phyloP scores from a whole-genome alignment of 306 rosid species.

The Quercus bicolor region DNA sequence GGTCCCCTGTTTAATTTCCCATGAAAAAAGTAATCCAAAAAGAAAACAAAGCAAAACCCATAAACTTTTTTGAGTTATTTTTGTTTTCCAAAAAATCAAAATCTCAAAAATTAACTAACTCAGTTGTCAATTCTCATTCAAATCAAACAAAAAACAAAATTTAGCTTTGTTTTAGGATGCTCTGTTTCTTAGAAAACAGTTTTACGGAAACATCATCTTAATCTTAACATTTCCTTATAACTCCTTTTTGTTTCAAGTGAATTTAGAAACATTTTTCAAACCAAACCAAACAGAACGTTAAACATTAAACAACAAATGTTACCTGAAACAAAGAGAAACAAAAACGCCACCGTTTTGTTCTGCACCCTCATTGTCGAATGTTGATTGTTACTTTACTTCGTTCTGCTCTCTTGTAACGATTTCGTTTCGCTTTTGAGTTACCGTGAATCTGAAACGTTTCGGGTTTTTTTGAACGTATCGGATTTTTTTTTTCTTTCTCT shows the following conservation, averaged over 20 bases:
- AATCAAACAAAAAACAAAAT: too few species aligned
- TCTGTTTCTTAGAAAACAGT: too few species aligned
- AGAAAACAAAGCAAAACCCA: neutral
- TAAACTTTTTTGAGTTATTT: neutral
- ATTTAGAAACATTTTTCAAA: neutral
- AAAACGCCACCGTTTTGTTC: conserved; percentile 23
- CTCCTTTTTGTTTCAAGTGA: too few species aligned
- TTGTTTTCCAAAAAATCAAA: neutral
- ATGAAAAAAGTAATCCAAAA: neutral
- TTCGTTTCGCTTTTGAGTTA: neutral
- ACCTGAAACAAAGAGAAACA: conserved; percentile 39
- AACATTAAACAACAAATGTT: neutral
- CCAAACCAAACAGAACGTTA: neutral
- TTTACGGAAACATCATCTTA: too few species aligned
- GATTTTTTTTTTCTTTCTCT: neutral
- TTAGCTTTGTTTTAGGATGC: too few species aligned
- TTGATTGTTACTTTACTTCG: neutral
- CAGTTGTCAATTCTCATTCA: too few species aligned
- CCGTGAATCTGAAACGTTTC: neutral
- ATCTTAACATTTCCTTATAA: too few species aligned
- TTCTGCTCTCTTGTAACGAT: neutral
- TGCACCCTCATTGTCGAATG: conserved; percentile 5
- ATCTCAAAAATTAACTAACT: neutral
- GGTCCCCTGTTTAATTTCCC: neutral
- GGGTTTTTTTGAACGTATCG: neutral